These are phyloP conservation scores for Solanum okadae DNA, from an alignment of 257 asterid species.

Conservation along the genomic window DNA sequence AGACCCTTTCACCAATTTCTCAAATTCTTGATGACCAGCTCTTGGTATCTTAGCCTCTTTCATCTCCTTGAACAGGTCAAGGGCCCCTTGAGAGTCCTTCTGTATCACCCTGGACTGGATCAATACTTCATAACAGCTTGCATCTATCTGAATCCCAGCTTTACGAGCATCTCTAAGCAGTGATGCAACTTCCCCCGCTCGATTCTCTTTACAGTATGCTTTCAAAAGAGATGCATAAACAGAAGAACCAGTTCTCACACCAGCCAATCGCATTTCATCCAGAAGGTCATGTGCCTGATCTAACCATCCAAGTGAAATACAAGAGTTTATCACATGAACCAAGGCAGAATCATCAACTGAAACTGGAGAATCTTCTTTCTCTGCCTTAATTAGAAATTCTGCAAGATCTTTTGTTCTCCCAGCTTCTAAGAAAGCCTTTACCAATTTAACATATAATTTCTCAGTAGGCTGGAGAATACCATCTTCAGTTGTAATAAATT, in stretches of 20 bases:
- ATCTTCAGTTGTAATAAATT: constrained; percentile 65
- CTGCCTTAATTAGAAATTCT: constrained; percentile 58
- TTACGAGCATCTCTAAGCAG: constrained; percentile 75
- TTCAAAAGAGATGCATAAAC: constrained; percentile 66
- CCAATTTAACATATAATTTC: constrained; percentile 57
- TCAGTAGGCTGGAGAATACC: constrained; percentile 91
- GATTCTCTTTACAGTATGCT: constrained; percentile 58
- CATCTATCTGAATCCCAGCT: constrained; percentile 78
- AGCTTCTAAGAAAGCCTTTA: constrained; percentile 65
- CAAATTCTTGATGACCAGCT: constrained; percentile 33
- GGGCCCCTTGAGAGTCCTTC: constrained; percentile 66
- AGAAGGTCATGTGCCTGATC: constrained; percentile 89
- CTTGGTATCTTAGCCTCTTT: constrained; percentile 65
- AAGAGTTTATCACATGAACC: constrained; percentile 54
- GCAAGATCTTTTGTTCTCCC: constrained; percentile 61
- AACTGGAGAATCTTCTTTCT: constrained; percentile 60
- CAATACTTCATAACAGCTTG: constrained; percentile 53
- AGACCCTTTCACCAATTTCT: constrained; percentile 21
- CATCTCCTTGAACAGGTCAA: constrained; percentile 77
- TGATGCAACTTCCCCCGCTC: constrained; percentile 48
- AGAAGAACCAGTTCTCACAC: constrained; percentile 61
- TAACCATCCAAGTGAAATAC: constrained; percentile 79
- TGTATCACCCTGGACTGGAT: constrained; percentile 59
- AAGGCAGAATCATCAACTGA: constrained; percentile 58
- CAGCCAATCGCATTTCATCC: constrained; percentile 86